phyloP scores from a whole-genome alignment of 768 basidiomycete species.

The Termitomyces sp. region DNA sequence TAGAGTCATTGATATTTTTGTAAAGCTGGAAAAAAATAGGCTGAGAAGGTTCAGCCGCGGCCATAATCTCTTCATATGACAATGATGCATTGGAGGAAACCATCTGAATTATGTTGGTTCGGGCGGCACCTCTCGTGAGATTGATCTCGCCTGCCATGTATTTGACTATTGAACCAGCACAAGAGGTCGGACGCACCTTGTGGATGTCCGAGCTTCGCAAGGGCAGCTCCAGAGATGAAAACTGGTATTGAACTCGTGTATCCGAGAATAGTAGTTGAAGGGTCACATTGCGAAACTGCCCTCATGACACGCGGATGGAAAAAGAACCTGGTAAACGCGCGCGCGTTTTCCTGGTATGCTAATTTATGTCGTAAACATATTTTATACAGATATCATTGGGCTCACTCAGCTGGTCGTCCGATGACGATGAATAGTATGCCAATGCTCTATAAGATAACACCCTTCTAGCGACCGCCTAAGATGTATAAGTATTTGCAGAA shows the following conservation, averaged over 20 bases:
- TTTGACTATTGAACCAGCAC: background rate
- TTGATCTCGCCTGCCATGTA: conserved; percentile 66
- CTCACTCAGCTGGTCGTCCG: conserved; percentile 81
- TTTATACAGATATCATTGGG: conserved; percentile 4
- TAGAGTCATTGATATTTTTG: conserved; percentile 64
- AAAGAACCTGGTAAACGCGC: conserved; percentile 82
- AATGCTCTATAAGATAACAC: conserved; percentile 70
- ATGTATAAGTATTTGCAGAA: background rate
- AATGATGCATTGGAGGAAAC: conserved; percentile 75
- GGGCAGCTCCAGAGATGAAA: conserved; percentile 79
- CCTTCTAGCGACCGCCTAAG: conserved; percentile 63
- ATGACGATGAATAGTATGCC: conserved; percentile 82
- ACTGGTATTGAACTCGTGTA: conserved; percentile 70
- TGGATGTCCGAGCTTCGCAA: conserved; percentile 86
- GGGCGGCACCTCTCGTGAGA: conserved; percentile 65
- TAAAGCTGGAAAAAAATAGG: conserved; percentile 83
- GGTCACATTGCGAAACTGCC: conserved; percentile 55
- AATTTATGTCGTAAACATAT: conserved; percentile 14
- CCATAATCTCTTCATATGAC: conserved; percentile 58
- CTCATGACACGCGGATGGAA: conserved; percentile 82
- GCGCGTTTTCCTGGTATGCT: conserved; percentile 67
- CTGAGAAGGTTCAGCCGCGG: conserved; percentile 49
- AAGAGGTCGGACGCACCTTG: conserved; percentile 32
- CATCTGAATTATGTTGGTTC: conserved; percentile 77
- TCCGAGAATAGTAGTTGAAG: conserved; percentile 72